Conservation (phyloP, 208 protist genomes). For the Tetramitus jugosus region DNA sequence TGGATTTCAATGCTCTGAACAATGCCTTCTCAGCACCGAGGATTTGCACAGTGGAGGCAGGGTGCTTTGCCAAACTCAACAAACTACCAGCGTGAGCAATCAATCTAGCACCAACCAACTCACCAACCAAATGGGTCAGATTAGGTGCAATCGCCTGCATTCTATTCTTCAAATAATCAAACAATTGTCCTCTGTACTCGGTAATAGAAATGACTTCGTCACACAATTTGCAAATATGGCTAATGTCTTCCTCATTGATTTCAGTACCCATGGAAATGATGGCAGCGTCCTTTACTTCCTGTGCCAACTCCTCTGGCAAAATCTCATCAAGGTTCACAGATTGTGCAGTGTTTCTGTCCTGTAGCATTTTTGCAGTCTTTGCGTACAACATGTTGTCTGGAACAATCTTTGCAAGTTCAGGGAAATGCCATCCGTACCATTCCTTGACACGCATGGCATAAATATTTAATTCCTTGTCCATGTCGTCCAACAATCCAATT, state of each 20-base stretch:
- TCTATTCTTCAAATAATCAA: slow-evolving; percentile 86
- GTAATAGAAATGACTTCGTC: slow-evolving; percentile 64
- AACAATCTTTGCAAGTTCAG: slow-evolving; percentile 93
- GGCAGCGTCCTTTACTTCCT: slow-evolving; percentile 85
- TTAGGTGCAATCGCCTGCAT: slow-evolving; percentile 97
- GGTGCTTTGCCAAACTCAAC: slow-evolving; percentile 94
- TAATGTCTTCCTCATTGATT: slow-evolving; percentile 85
- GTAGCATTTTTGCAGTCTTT: slow-evolving; percentile 76
- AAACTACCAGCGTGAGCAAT: slow-evolving; percentile 97
- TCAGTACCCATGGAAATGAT: slow-evolving; percentile 98
- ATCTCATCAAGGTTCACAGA: slow-evolving; percentile 84
- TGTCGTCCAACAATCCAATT: slow-evolving; percentile 94
- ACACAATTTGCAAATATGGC: slow-evolving; percentile 81
- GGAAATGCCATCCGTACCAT: slow-evolving; percentile 99
- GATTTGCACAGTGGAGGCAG: slow-evolving; percentile 97
- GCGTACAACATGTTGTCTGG: slow-evolving; percentile 92
- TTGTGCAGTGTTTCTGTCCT: slow-evolving; percentile 75
- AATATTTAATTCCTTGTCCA: slow-evolving; percentile 99
- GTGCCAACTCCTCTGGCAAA: slow-evolving; percentile 86
- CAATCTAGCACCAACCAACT: slow-evolving; percentile 92
- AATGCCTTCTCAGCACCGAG: slow-evolving; percentile 98
- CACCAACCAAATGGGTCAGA: slow-evolving; percentile 92
- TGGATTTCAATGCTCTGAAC: slow-evolving; percentile 93
- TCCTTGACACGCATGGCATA: slow-evolving; percentile 96
- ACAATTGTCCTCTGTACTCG: slow-evolving; percentile 85